Evolutionary conservation across 129 eudicot species (phyloP), one percentile per base, ranked within the genome.

Genomic region (Arctium minus): DNA sequence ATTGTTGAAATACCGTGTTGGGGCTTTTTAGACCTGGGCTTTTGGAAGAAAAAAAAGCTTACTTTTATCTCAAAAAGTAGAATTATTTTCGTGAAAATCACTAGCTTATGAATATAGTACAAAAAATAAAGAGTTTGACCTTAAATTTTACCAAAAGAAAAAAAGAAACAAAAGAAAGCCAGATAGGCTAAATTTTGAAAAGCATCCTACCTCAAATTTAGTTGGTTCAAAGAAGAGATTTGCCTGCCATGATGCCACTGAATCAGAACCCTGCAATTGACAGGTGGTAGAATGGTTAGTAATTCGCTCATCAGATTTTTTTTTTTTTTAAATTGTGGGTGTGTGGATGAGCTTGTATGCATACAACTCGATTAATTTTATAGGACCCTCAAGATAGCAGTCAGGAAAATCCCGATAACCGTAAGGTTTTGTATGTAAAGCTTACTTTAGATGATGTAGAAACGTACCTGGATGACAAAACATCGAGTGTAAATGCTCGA

Each of bases 191-290:
- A 60, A 60, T 17, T 17, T 60, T 60, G 68, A 60, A 60, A 83
- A 86, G 64, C 73, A 70, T 31, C 2, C 5, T 83, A 91, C 97
- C 95, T 93, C 97, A 72, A 93, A 93, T 77, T 88, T 86, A 27
- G 91, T 86, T 0, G 97, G 97, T 70, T 93, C 97, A 85, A 93
- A 93, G 83, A 93, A 89, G 81, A 93, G 97, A 87, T 93, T 93
- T 68, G 97, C 90, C 62, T 93, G 97, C 97, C 97, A 93, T 31
- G 97, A 91, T 65, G 93, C 93, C 76, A 86, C 75, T 0, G 97
- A 91, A 75, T 93, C 96, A 5, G 97, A 93, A 80, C 97, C 97
- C 96, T 93, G 85, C 80, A 86, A 81, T 72, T 27, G 11, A 18
- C 17, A 64, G 36, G 48, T 37, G n/a, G 22, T 80, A n/a, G 37